Conservation (phyloP, 2,329 filamentous ascomycete species). For the Penicillium sp. region DNA sequence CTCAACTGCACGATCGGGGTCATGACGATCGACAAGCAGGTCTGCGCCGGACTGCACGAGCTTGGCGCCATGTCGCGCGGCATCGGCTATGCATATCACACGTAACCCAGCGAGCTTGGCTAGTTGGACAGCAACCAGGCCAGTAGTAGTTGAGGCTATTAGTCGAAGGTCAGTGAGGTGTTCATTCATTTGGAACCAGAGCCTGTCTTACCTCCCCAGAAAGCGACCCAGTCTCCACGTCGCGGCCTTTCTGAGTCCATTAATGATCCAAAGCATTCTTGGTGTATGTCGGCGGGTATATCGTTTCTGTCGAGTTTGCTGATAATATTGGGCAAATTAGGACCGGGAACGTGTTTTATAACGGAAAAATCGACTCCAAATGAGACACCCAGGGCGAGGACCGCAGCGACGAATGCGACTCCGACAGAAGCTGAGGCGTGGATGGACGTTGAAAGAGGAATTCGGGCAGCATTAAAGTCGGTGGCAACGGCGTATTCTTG, state of each 20-base stretch:
- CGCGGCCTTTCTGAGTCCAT: slow-evolving; percentile 51
- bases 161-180: slow-evolving; percentile 2
- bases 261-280: slow-evolving; percentile 61
- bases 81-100: slow-evolving; percentile 64
- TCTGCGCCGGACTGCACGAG: slow-evolving; percentile 56
- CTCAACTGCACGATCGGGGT: slow-evolving; percentile 61
- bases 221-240: slow-evolving; percentile 64
- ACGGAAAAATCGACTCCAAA: slow-evolving; percentile 62
- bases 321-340: slow-evolving; percentile 56
- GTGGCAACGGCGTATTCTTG: slow-evolving; percentile 66
- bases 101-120: slow-evolving; percentile 63
- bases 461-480: slow-evolving; percentile 61
- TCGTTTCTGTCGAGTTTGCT: slow-evolving; percentile 44
- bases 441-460: slow-evolving; percentile 53
- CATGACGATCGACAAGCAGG: slow-evolving; percentile 65
- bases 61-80: slow-evolving; percentile 60
- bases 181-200: neutral
- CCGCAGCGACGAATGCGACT: slow-evolving; percentile 68
- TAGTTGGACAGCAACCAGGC: slow-evolving; percentile 63
- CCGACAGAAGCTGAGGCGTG: slow-evolving; percentile 62
- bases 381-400: slow-evolving; percentile 63
- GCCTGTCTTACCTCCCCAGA: slow-evolving; percentile 63
- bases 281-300: slow-evolving; percentile 59
- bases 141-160: slow-evolving; percentile 63
- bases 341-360: slow-evolving; percentile 46